These are phyloP conservation scores for Hypoxylon lienhwacheense DNA, from an alignment of 495 filamentous ascomycete species.

Conservation along the genomic window DNA sequence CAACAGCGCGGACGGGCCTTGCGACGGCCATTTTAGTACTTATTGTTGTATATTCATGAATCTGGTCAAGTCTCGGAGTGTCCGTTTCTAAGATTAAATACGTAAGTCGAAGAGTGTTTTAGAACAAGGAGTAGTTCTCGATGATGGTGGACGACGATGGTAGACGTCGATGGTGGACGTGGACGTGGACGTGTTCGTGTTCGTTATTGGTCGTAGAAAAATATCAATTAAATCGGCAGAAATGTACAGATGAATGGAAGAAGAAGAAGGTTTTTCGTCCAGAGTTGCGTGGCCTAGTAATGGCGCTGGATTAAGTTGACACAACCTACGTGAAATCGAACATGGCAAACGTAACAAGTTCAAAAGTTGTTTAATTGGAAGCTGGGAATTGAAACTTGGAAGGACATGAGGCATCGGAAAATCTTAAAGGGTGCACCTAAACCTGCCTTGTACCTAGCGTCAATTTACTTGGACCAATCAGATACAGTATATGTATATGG, in stretches of 20 bases:
- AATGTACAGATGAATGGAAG: conserved; percentile 29
- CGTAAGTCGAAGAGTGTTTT: neutral
- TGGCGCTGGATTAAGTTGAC: too few relatives aligned
- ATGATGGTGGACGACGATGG: neutral
- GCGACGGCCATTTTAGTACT: conserved; percentile 70
- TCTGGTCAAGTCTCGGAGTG: conserved; percentile 3
- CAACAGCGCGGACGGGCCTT: conserved; percentile 78
- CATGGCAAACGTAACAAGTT: too few relatives aligned
- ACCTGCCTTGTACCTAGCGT: too few relatives aligned
- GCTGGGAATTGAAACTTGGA: neutral
- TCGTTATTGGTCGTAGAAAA: conserved; percentile 2
- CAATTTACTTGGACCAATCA: neutral
- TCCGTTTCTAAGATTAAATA: neutral
- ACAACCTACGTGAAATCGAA: too few relatives aligned
- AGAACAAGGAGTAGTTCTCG: neutral
- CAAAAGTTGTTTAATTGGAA: too few relatives aligned
- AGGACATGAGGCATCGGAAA: conserved; percentile 1
- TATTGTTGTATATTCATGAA: conserved; percentile 34
- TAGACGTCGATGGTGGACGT: too few relatives aligned
- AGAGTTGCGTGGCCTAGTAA: neutral
- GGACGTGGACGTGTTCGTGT: too few relatives aligned
- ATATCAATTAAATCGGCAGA: conserved; percentile 4
- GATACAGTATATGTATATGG: neutral
- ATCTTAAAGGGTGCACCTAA: neutral
- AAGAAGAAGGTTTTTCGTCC: conserved; percentile 2